phyloP scores from a whole-genome alignment of 2,329 filamentous ascomycete species.

The Fusarium compactum region DNA sequence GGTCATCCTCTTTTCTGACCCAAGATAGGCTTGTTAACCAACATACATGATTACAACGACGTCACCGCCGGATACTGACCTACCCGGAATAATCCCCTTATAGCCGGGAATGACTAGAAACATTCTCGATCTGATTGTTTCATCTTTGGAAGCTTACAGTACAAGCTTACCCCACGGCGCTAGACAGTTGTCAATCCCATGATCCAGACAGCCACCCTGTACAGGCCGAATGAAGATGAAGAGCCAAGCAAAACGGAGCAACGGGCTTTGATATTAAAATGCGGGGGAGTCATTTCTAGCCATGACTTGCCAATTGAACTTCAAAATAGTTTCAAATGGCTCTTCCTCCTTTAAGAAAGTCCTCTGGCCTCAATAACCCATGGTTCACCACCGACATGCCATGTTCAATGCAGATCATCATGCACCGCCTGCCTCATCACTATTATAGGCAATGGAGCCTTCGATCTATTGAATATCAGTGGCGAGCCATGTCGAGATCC shows the following conservation, averaged over 20 bases:
- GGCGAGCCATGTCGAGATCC: constrained; percentile 30
- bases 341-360: neutral
- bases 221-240: neutral
- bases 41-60: neutral
- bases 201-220: constrained; percentile 30
- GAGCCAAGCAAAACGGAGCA: constrained; percentile 22
- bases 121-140: constrained; percentile 14
- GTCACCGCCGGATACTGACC: neutral
- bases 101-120: neutral
- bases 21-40: neutral
- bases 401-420: constrained; percentile 43
- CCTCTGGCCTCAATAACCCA: neutral
- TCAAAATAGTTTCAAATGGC: neutral
- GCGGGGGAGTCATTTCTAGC: constrained; percentile 17
- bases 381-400: constrained; percentile 12
- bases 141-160: constrained; percentile 2
- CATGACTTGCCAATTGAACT: neutral
- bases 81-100: neutral
- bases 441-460: constrained; percentile 7
- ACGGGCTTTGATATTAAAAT: constrained; percentile 18
- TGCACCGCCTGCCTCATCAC: constrained; percentile 32
- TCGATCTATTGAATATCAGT: constrained; percentile 23
- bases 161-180: constrained; percentile 20
- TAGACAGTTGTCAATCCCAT: constrained; percentile 41
- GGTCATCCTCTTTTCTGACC: neutral